These are phyloP conservation scores for Stephania yunnanensis DNA, from an alignment of 164 flowering plant species.

Conservation along the genomic window DNA sequence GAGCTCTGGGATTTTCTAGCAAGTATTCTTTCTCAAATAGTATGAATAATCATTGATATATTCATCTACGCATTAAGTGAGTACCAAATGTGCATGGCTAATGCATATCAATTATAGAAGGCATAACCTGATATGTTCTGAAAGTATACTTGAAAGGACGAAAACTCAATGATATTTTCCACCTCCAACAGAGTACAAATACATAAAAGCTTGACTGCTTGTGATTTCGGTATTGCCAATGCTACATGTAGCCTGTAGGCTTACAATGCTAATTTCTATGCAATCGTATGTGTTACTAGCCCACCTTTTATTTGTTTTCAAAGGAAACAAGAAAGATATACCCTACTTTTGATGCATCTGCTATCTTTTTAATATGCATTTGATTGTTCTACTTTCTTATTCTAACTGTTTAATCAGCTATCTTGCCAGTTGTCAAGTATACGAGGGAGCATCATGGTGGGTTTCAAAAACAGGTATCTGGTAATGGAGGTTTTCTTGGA, in stretches of 20 bases:
- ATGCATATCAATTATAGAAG: neutral
- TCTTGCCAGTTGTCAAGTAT: neutral
- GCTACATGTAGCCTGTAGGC: no score
- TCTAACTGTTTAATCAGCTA: neutral
- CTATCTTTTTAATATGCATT: neutral
- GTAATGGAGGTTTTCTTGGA: slow-evolving; percentile 81
- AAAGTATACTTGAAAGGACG: neutral
- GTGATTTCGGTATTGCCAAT: neutral
- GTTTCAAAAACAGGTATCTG: slow-evolving; percentile 79
- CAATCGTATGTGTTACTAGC: neutral
- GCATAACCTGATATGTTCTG: no score
- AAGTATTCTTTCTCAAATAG: neutral
- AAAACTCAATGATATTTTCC: neutral
- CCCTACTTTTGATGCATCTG: no score
- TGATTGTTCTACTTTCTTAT: neutral
- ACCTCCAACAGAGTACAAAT: neutral
- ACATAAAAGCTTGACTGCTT: neutral
- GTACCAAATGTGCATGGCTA: neutral
- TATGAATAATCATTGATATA: neutral
- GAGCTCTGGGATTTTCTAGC: neutral
- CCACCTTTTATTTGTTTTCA: neutral
- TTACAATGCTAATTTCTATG: neutral
- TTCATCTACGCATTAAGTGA: neutral
- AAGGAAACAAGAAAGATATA: neutral
- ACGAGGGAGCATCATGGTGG: slow-evolving; percentile 49